phyloP scores from a whole-genome alignment of 2,329 filamentous ascomycete species.

The Venturia nashicola region DNA sequence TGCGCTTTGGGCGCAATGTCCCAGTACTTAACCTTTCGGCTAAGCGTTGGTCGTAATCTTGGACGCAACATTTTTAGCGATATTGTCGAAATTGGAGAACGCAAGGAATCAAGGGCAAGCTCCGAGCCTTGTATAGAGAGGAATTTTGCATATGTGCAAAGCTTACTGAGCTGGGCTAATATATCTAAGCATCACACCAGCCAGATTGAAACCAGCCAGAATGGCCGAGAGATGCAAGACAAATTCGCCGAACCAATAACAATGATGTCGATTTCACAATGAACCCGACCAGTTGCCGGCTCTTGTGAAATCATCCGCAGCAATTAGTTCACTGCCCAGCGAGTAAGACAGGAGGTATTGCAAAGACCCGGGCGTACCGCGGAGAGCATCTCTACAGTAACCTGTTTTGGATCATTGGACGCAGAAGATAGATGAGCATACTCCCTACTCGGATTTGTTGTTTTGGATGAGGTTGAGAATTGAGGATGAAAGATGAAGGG shows the following conservation, averaged over 20 bases:
- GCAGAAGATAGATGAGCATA: no score
- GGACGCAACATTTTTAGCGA: background rate
- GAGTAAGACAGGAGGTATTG: background rate
- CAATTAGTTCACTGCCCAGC: background rate
- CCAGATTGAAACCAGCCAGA: background rate
- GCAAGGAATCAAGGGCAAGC: background rate
- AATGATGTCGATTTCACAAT: background rate
- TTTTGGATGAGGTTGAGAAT: no score
- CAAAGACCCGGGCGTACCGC: no score
- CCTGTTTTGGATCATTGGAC: no score
- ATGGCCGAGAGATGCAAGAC: background rate
- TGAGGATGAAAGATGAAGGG: no score
- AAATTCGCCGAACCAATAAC: background rate
- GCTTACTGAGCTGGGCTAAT: background rate
- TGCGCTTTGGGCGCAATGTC: background rate
- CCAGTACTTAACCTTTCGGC: slow-evolving; percentile 7
- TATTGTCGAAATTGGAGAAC: background rate
- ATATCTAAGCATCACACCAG: background rate
- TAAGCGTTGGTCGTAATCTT: slow-evolving; percentile 3
- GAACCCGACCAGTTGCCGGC: background rate
- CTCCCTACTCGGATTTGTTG: no score
- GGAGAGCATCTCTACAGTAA: background rate
- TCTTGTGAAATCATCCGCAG: background rate
- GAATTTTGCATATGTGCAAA: background rate
- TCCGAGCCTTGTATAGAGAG: background rate